Base-by-base conservation (phyloP, 2,329 filamentous ascomycete species). In the Verticillium albo-atrum region DNA sequence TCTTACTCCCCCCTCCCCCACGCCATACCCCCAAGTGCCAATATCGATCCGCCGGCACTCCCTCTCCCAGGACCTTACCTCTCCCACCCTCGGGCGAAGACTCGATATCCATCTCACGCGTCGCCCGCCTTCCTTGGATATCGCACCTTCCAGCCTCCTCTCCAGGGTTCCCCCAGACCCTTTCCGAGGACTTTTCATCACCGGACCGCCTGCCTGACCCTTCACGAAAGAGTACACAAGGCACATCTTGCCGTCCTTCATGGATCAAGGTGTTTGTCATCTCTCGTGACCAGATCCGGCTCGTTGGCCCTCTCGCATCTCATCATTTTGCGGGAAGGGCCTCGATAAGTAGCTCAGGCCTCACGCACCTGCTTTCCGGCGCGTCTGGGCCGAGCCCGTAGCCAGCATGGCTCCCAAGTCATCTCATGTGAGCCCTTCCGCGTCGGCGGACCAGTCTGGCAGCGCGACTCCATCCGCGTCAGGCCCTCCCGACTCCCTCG, bases 321-420 rank as follows among this genome's bases (percentile, higher is more conserved):
- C 53, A 32, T 50, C 23, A 50, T 37, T 50, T 56, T 52, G 61
- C 59, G 59, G 62, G 59, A 63, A 63, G 62, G 59, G 61, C 62
- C 59, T 58, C 55, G 57, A 58, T 54, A 30, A 30, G n/a, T 25
- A 50, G 42, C 20, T 20, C 12, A 50, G 20, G 42, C 20, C 20
- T 25, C 42, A 50, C 6, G 20, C 42, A 7, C 14, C 14, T 51
- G 55, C 56, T 32, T 34, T 50, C 47, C 32, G 54, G 55, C 56
- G 50, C 51, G 50, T 50, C 34, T 23, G 42, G 25, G 42, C 42
- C 20, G n/a, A 26, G 10, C 17, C n/a, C 42, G 14, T 50, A 50
- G 42, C n/a, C 56, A 60, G 28, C 57, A 64, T 64, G 62, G 61
- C 62, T 54, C 62, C 63, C 54, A 64, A 63, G 57, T 61, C 57